Base-by-base conservation (phyloP, 768 basidiomycete genomes). In the Lepiota brunneoincarnata region DNA sequence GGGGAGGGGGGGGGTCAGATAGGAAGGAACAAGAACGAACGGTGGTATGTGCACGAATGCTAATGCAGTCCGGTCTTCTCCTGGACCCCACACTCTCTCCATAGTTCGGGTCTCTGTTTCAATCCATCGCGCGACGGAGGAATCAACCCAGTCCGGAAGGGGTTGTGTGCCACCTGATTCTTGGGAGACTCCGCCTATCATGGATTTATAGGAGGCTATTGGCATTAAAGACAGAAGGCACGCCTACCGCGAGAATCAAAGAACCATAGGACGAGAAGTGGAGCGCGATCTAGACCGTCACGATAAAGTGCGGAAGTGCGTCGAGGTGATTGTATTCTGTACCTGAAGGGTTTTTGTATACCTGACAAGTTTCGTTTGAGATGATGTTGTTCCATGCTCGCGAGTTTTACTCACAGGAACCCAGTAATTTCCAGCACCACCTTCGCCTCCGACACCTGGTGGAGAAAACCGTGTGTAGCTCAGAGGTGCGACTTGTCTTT, bases 21-120 rank as follows among this genome's bases (percentile, higher is more conserved):
- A 9, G 26, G 54, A 50, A 18, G 11, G 41, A 26, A 20, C n/a
- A 40, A 40, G 14, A 14, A 69, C 83, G 28, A 60, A 86, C 84
- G 86, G 85, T 23, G 87, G 87, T 49, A 89, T 89, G 62, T 90
- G 87, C 31, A 89, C 85, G 61, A 89, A 90, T 0, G 81, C 87
- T 5, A 90, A 61, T 2, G 84, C 80, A 38, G 78, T 81, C 41
- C 86, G 68, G 1, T 62, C 67, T 15, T 76, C 73, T 0, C 75
- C 65, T 2, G 79, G 74, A 14, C 84, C 84, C 86, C 87, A 87
- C 1, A 70, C 73, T 3, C 54, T 57, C 46, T 86, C 70, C 86
- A 87, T 88, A 4, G 57, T 59, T 9, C 59, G 51, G 0, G 79
- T 80, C 60, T 87, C 84, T 4, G 60, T 63, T 54, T 72, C 60